phyloP scores from a whole-genome alignment of 1,284 basidiomycete species.

The Rhodotorula sp. region DNA sequence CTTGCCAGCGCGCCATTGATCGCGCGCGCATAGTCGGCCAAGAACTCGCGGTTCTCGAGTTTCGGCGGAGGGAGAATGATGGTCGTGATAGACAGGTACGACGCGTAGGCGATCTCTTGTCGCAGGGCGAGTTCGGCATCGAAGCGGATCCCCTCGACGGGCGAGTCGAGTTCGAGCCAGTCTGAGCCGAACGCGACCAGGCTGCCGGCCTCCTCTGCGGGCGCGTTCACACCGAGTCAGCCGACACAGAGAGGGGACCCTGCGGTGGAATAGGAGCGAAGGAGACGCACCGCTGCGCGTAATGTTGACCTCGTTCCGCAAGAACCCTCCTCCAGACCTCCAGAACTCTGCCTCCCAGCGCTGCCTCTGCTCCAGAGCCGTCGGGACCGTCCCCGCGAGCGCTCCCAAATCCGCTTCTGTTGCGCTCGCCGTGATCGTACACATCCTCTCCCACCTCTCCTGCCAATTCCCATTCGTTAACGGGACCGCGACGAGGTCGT shows the following conservation, averaged over 20 bases:
- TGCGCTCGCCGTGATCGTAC: conserved; percentile 50
- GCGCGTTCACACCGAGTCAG: background rate
- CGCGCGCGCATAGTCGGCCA: conserved; percentile 88
- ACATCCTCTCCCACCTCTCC: conserved; percentile 83
- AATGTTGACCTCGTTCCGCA: conserved; percentile 81
- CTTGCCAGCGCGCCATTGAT: conserved; percentile 73
- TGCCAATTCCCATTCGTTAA: conserved; percentile 85
- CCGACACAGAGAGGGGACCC: background rate
- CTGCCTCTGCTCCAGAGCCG: conserved; percentile 52
- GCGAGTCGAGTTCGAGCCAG: conserved; percentile 92
- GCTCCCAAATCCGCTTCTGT: conserved; percentile 43
- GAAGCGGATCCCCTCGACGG: conserved; percentile 89
- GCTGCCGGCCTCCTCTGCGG: conserved; percentile 75
- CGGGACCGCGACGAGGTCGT: conserved; percentile 68
- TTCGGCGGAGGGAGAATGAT: conserved; percentile 87
- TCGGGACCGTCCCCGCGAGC: conserved; percentile 4
- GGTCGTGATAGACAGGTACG: conserved; percentile 81
- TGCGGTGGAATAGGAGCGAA: background rate
- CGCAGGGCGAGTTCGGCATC: conserved; percentile 92
- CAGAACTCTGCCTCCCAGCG: conserved; percentile 74
- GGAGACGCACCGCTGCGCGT: conserved; percentile 68
- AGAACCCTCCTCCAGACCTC: conserved; percentile 77
- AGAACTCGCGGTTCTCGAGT: conserved; percentile 65
- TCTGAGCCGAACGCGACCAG: conserved; percentile 77
- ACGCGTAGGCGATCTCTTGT: conserved; percentile 89